A percentile compares a stretch with the other conserved stretches of the same genome.
Evolutionary conservation across 768 basidiomycete genomes (phyloP).

Genomic region (Leccinum obscurum): DNA sequence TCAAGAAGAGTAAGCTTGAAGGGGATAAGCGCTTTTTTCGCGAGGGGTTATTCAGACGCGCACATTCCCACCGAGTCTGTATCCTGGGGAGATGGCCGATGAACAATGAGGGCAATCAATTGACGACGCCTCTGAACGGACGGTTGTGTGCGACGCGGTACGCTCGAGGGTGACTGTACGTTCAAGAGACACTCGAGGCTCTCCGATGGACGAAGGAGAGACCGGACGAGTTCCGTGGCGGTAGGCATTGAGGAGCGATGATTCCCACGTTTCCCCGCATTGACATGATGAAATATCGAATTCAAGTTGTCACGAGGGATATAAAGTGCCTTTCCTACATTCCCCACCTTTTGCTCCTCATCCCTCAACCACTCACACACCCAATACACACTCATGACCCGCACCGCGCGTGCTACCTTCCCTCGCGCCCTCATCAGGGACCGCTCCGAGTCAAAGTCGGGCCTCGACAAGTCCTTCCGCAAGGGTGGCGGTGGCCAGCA

Average conservation of each 20-base stretch:
- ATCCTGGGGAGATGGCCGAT: conserved; percentile 41
- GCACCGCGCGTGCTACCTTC: conserved; percentile 71
- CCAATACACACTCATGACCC: conserved; percentile 55
- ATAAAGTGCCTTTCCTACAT: conserved; percentile 18
- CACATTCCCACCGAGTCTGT: conserved; percentile 54
- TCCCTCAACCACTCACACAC: conserved; percentile 10
- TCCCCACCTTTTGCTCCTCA: conserved; percentile 1
- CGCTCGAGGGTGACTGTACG: conserved; percentile 25
- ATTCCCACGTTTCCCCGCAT: conserved; percentile 2
- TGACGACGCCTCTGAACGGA: not conserved
- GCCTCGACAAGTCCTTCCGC: conserved; percentile 67
- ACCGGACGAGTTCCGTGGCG: conserved; percentile 14
- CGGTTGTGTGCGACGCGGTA: not conserved
- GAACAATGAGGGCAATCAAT: conserved; percentile 49
- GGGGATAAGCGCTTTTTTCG: conserved; percentile 3
- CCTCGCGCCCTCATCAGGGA: conserved; percentile 74
- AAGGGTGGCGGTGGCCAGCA: conserved; percentile 81
- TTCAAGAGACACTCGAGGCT: conserved; percentile 45
- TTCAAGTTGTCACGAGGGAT: conserved; percentile 8
- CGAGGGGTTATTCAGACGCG: conserved; percentile 12
- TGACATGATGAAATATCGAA: not conserved
- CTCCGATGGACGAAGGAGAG: conserved; percentile 44
- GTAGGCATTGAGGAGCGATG: not conserved
- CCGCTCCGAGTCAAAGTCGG: conserved; percentile 77
- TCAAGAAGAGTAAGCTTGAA: conserved; percentile 23